These are phyloP conservation scores for Hymenoscyphus albidus DNA, from an alignment of 2,329 filamentous ascomycete genomes.

Conservation along the genomic window DNA sequence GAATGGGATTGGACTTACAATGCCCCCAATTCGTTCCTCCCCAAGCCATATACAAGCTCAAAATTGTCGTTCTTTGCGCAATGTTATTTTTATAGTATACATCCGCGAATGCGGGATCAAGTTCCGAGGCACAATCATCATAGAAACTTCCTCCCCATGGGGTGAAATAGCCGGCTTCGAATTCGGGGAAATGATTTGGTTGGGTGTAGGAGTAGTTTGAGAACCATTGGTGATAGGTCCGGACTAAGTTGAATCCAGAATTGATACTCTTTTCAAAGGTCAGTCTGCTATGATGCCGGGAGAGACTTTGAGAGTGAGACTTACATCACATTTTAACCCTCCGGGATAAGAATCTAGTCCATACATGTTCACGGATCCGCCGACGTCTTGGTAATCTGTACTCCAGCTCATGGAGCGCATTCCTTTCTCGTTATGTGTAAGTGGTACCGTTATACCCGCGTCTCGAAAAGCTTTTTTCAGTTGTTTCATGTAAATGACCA, in stretches of 20 bases:
- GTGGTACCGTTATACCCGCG: conserved; percentile 47
- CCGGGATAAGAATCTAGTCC: conserved; percentile 46
- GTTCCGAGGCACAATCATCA: conserved; percentile 45
- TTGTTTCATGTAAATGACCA: conserved; percentile 51
- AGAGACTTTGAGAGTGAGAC: neutral
- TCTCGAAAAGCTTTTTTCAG: conserved; percentile 43
- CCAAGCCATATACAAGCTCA: conserved; percentile 50
- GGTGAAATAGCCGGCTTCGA: conserved; percentile 51
- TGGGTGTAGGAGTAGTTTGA: conserved; percentile 52
- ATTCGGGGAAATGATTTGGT: conserved; percentile 50
- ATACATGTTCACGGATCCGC: conserved; percentile 50
- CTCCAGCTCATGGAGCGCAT: conserved; percentile 48
- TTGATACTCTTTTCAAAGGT: conserved; percentile 37
- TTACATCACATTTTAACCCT: conserved; percentile 44
- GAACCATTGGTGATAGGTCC: conserved; percentile 56
- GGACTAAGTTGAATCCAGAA: conserved; percentile 46
- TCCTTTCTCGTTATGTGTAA: conserved; percentile 49
- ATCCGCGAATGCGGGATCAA: conserved; percentile 46
- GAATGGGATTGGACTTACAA: conserved; percentile 30
- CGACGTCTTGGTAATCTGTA: conserved; percentile 51
- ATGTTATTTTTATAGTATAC: conserved; percentile 56
- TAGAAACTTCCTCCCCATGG: conserved; percentile 51
- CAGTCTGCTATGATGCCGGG: neutral
- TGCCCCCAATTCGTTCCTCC: conserved; percentile 57
- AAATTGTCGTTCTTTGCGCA: conserved; percentile 45